phyloP scores from a whole-genome alignment of 75 land plant species.

The Cunninghamia lanceolata region DNA sequence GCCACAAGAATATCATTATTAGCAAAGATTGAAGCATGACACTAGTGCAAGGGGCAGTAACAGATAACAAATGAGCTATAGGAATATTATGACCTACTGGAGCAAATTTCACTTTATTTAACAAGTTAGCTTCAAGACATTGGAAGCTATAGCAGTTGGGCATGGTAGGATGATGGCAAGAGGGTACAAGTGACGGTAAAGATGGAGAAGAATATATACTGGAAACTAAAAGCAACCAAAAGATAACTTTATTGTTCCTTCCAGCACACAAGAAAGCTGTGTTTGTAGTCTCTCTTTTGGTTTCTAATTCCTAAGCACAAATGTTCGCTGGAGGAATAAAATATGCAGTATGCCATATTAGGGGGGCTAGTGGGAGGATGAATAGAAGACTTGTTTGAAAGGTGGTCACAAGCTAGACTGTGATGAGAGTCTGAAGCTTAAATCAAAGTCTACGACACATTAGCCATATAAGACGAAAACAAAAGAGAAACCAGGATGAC shows the following conservation, averaged over 20 bases:
- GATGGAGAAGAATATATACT: not conserved
- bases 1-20: not conserved
- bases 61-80: not conserved
- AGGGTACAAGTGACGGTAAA: not conserved
- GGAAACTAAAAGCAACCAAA: not conserved
- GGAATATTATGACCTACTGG: not conserved
- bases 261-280: not conserved
- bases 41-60: not conserved
- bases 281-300: not conserved
- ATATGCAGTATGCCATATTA: not conserved
- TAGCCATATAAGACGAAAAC: not conserved
- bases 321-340: not conserved
- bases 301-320: not conserved
- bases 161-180: no score
- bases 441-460: not conserved
- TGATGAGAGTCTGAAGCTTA: not conserved
- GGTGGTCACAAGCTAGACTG: not conserved
- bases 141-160: no score
- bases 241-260: no score
- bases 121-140: no score
- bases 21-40: not conserved
- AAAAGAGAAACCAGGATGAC: not conserved
- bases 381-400: not conserved
- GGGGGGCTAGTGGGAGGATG: not conserved
- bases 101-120: not conserved